Evolutionary conservation across 352 stramenopile genomes (phyloP).

Genomic region (Aphanomyces cochlioides): DNA sequence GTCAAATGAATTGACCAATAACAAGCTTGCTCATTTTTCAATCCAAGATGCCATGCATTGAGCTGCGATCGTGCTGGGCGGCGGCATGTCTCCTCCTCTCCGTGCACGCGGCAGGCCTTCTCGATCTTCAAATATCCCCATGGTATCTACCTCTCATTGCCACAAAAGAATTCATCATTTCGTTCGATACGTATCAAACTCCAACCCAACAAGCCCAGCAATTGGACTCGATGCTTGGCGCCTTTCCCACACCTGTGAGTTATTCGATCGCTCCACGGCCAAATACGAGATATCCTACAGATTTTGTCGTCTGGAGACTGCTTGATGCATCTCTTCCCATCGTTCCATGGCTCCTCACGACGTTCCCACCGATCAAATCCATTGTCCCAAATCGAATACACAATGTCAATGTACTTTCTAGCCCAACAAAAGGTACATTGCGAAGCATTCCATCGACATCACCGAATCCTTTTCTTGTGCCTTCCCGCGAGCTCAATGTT

Average conservation of each 20-base stretch:
- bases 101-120: no score
- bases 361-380: slow-evolving; percentile 10
- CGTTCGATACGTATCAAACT: not conserved
- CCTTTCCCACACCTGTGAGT: not conserved
- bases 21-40: no score
- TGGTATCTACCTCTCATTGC: not conserved
- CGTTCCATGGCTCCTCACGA: not conserved
- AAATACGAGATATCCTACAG: slow-evolving; percentile 13
- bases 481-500: not conserved
- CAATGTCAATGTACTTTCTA: not conserved
- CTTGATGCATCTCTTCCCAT: not conserved
- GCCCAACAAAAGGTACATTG: not conserved
- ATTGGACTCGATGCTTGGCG: not conserved
- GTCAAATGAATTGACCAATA: no score
- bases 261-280: not conserved
- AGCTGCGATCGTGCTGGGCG: no score
- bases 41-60: no score
- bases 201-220: not conserved
- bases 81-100: no score
- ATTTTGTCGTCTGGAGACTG: slow-evolving; percentile 26
- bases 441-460: slow-evolving; percentile 1
- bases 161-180: not conserved
- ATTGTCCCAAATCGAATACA: slow-evolving; percentile 6
- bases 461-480: not conserved
- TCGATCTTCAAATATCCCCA: not conserved